Percentiles rank a stretch among this genome's conserved stretches.
phyloP scores from a whole-genome alignment of 1,284 basidiomycete species.

The Athelia psychrophila region DNA sequence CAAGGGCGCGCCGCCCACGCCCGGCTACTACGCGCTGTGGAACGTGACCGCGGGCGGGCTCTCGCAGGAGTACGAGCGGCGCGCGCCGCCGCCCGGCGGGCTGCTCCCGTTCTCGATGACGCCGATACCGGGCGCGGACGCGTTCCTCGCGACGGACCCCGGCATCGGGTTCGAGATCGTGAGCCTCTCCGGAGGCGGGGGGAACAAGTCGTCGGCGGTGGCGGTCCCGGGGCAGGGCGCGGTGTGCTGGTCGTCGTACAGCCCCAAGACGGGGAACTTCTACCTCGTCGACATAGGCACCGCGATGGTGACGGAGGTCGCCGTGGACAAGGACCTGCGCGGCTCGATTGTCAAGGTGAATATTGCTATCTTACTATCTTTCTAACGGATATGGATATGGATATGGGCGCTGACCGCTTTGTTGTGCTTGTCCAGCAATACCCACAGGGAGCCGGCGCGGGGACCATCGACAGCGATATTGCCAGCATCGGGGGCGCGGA shows the following conservation, averaged over 20 bases:
- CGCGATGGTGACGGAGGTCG: slow-evolving; percentile 42
- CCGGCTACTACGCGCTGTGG: slow-evolving; percentile 49
- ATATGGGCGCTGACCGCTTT: neutral
- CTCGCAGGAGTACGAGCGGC: slow-evolving; percentile 35
- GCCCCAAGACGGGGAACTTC: slow-evolving; percentile 44
- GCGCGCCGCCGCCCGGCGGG: slow-evolving; percentile 34
- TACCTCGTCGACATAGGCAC: slow-evolving; percentile 46
- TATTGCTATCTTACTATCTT: too few relatives aligned
- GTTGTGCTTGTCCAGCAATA: slow-evolving; percentile 34
- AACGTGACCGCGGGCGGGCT: slow-evolving; percentile 38
- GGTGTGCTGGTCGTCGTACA: slow-evolving; percentile 48
- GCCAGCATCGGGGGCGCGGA: slow-evolving; percentile 41
- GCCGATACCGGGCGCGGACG: slow-evolving; percentile 42
- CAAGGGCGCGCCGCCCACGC: slow-evolving; percentile 40
- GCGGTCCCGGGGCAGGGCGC: slow-evolving; percentile 38
- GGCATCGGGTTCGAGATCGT: slow-evolving; percentile 44
- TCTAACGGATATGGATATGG: too few relatives aligned
- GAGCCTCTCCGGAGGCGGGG: slow-evolving; percentile 26
- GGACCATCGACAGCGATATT: slow-evolving; percentile 45
- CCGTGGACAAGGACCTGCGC: slow-evolving; percentile 41
- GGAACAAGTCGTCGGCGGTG: slow-evolving; percentile 24
- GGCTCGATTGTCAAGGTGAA: slow-evolving; percentile 41
- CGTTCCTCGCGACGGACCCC: slow-evolving; percentile 44
- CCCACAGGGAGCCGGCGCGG: slow-evolving; percentile 32
- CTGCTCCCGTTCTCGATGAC: slow-evolving; percentile 47